Evolutionary conservation across 805 yeast genomes (phyloP), one percentile per base, ranked within the genome.

Genomic region (Yarrowia sp.): DNA sequence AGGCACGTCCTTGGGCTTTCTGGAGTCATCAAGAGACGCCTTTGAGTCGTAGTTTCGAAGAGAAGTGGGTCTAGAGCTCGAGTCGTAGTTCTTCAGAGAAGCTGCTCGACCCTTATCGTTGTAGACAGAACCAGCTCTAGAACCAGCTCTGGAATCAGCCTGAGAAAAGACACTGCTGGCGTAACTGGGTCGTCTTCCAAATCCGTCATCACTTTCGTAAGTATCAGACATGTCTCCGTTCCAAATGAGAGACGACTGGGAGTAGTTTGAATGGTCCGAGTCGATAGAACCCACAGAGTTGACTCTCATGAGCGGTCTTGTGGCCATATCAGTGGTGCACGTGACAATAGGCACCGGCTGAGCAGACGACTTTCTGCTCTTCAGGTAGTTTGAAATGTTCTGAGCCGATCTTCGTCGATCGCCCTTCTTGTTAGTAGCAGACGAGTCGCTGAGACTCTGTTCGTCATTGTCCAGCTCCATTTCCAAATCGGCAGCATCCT

Each of bases 91-190:
- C 28, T 22, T 22, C 14, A 45, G 36, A n/a, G 18, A n/a, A 6
- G 47, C 15, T 13, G 28, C 28, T 22, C 28, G 28, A 22, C 28
- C 5, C 28, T 22, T 22, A 22, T 22, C 28, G 5, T 22, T 22
- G 28, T 22, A 22, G 28, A 22, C 28, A 15, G 61, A 55, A 3
- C 61, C 61, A 4, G 38, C 47, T 51, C 58, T 31, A 15, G 61
- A 55, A 3, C 61, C 61, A 4, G 38, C 47, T 51, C 58, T 31
- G 3, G 61, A 60, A 14, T 60, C 64, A 9, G 58, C 58, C 53
- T 60, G 60, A n/a, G 64, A 60, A 6, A 60, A 47, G 13, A 45
- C 58, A 18, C 58, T 47, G 33, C 64, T 60, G 3, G 63, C 66
- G 15, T 44, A 43, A 18, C 62, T 64, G 17, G 60, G 60, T n/a